Evolutionary conservation across 352 stramenopile species (phyloP), one percentile per base, ranked within the genome.

Genomic region (Elongisporangium prolatum): DNA sequence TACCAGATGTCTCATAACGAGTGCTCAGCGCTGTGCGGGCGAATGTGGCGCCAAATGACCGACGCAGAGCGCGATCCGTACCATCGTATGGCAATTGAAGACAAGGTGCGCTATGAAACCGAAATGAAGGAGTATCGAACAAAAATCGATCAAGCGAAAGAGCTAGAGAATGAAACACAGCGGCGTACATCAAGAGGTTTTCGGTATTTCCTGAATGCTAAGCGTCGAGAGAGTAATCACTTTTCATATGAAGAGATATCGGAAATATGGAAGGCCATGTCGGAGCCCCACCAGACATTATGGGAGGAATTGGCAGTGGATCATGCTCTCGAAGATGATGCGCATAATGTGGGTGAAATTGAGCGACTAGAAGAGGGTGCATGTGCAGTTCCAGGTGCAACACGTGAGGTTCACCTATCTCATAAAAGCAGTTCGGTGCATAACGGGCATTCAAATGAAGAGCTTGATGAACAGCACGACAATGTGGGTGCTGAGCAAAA

Each of bases 1-100:
- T 84, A 86, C 50, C 72, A 89, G 57, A 77, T 89, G 58, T 79
- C 74, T 16, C 76, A 89, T 63, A 86, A 89, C 53, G 74, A 89
- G 54, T 85, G 74, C 52, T 86, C 72, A 3, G 75, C 72, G 24
- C 61, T 86, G 4, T 86, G 69, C n/a, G 76, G 76, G 0, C 68
- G 71, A 10, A 60, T 89, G 59, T 86, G 78, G 76, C 76, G 76
- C 50, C 58, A 86, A 47, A 89, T 89, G 74, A 61, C 60, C 17
- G 72, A 84, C 22, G 50, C 20, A 13, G 78, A 86, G 25, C 61
- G 70, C 18, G 67, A 84, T 28, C 74, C 65, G 34, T 89, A 81
- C 68, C 71, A 79, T 37, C 66, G 60, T 25, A 84, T 86, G 76
- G 79, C 79, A 14, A 56, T 56, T 7, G 68, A 78, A 34, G 76